Evolutionary conservation across 1,284 basidiomycete species (phyloP), one percentile per base, ranked within the genome.

Genomic region (Erythrobasidium hasegawianum): DNA sequence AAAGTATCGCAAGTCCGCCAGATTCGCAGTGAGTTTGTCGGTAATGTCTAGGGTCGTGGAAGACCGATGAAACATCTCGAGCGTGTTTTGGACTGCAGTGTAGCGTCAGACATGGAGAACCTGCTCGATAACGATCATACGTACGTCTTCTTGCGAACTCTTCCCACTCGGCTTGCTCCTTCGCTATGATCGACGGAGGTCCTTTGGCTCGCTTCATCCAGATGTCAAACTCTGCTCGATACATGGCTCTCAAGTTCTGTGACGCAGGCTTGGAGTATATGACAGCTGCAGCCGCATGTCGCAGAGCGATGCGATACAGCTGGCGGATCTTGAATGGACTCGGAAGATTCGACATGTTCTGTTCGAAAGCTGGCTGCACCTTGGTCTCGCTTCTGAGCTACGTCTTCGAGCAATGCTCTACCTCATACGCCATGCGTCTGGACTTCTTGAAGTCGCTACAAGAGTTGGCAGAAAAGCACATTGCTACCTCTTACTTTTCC

Each of bases 51-150:
- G 33, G 16, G 54, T 41, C n/a, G 54, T 50, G 5, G 66, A 60
- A 8, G 59, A 55, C n/a, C 57, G 52, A 26, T 60, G 38, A 11
- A 68, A 59, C 33, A 60, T 33, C 9, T 41, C 52, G 43, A 68
- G 33, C 13, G 66, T 68, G 41, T 68, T 68, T n/a, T 62, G 53
- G 40, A 62, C 66, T 68, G 38, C 39, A 11, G n/a, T n/a, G n/a
- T n/a, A n/a, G n/a, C n/a, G n/a, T n/a, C n/a, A n/a, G n/a, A n/a
- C n/a, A n/a, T n/a, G n/a, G n/a, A n/a, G n/a, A n/a, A n/a, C n/a
- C n/a, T n/a, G n/a, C n/a, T n/a, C n/a, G n/a, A n/a, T n/a, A n/a
- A n/a, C n/a, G n/a, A 33, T 33, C 11, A 11, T 33, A 14, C 62
- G 16, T 40, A 65, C 62, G 41, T 57, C 62, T 24, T 11, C 56